A percentile compares a stretch with the other conserved stretches of the same genome.
Evolutionary conservation across 2,329 filamentous ascomycete species (phyloP).

Genomic region (Fusarium sp.): DNA sequence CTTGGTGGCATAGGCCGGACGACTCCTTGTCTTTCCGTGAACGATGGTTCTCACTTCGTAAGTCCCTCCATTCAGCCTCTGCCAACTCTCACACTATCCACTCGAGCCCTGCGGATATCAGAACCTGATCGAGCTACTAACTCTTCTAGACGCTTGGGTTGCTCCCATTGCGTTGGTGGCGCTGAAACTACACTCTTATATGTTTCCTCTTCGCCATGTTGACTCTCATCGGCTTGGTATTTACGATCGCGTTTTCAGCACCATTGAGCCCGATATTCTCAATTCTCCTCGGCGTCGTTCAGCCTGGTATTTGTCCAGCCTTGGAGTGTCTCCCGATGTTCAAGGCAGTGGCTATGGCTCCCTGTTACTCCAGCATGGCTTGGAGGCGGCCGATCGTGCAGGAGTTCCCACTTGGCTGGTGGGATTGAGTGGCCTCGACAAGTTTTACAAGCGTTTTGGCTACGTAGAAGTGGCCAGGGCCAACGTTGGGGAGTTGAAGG

Average conservation of each 20-base stretch:
- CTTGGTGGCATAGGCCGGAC: slow-evolving; percentile 52
- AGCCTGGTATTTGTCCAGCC: slow-evolving; percentile 54
- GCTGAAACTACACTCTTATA: slow-evolving; percentile 41
- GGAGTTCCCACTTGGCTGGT: slow-evolving; percentile 52
- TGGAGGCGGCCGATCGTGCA: slow-evolving; percentile 47
- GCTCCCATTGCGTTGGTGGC: slow-evolving; percentile 45
- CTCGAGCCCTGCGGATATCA: neutral
- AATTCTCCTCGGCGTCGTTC: slow-evolving; percentile 46
- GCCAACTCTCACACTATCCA: neutral
- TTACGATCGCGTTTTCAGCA: slow-evolving; percentile 46
- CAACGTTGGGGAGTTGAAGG: slow-evolving; percentile 52
- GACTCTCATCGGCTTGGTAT: slow-evolving; percentile 37
- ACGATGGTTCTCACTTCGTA: slow-evolving; percentile 51
- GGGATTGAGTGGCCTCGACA: slow-evolving; percentile 49
- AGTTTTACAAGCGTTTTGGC: slow-evolving; percentile 51
- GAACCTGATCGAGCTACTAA: neutral
- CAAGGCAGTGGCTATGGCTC: slow-evolving; percentile 52
- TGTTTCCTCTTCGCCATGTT: slow-evolving; percentile 44
- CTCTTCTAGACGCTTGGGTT: slow-evolving; percentile 49
- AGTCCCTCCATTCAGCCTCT: slow-evolving; percentile 20
- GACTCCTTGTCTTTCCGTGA: slow-evolving; percentile 46
- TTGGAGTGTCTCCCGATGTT: slow-evolving; percentile 49
- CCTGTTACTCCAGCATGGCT: slow-evolving; percentile 49
- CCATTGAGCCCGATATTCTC: slow-evolving; percentile 45
- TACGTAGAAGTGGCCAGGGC: slow-evolving; percentile 52